Base-by-base conservation (phyloP, 345 rosid species). In the Theobroma cacao region DNA sequence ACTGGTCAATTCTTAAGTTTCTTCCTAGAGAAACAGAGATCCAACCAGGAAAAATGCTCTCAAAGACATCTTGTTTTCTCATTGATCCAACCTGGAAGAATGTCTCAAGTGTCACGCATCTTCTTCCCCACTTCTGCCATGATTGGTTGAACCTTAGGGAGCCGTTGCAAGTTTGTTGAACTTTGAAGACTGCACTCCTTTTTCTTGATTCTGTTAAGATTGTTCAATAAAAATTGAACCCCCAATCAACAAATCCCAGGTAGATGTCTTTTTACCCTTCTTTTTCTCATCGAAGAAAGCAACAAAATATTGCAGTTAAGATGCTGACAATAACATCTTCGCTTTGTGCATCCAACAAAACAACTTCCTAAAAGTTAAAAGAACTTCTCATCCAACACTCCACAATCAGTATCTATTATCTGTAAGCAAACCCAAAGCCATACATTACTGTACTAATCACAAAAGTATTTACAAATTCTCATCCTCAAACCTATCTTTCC, bases 401-500 rank as follows among this genome's bases (percentile, higher is more conserved):
- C 20, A 69, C 1, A 11, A 2, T 26, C 38, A 47, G 40, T 3
- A 30, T 50, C 75, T 30, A 31, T 48, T 11, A 48, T 28, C 41
- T 31, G 38, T 50, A 10, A 10, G 61, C 41, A 71, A 71, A 14
- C 20, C 53, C 75, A 71, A 50, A 50, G 43, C 75, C 75, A 71
- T 10, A 71, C 24, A 69, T 47, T 71, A 18, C 13, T 28, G 59
- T 48, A 71, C 18, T 50, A 20, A 71, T 50, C 18, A 31, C 43
- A 48, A 38, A 30, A 4, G 18, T 31, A 31, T 31, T 50, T 50
- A 71, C 75, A 71, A 31, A 71, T 48, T 71, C 18, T 71, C 43
- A 50, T 18, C 55, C 60, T 52, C 30, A 52, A 69, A 31, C 18
- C 30, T 8, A 50, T 31, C 28, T n/a, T 69, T 70, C 43, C 60